Percentiles rank a stretch among this genome's conserved stretches.
Evolutionary conservation across 1,139 yeast species (phyloP).

Genomic region (Meyerozyma guilliermondii): DNA sequence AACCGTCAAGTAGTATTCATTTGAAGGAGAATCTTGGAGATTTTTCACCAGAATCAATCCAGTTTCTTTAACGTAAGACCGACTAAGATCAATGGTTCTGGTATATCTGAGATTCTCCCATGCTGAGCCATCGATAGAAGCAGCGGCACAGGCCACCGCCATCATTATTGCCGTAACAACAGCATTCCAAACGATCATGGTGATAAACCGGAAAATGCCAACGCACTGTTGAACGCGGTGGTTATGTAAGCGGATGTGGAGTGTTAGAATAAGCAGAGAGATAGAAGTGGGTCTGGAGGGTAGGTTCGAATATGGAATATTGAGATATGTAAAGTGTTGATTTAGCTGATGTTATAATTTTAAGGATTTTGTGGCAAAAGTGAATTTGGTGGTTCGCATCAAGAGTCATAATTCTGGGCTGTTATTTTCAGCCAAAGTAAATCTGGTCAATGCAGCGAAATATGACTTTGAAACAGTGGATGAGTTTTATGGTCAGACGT

Average conservation of each 20-base stretch:
- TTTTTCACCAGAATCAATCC: conserved; percentile 55
- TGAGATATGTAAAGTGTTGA: too few species aligned
- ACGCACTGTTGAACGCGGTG: background rate
- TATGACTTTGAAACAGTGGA: too few species aligned
- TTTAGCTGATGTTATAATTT: too few species aligned
- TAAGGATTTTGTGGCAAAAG: too few species aligned
- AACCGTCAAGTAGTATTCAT: conserved; percentile 53
- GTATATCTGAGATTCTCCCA: conserved; percentile 47
- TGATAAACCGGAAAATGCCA: background rate
- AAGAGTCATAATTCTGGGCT: too few species aligned
- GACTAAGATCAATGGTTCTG: conserved; percentile 57
- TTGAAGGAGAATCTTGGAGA: conserved; percentile 48
- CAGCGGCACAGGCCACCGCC: conserved; percentile 5
- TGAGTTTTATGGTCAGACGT: too few species aligned
- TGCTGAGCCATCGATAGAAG: conserved; percentile 5
- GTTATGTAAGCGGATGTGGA: background rate
- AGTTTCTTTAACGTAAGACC: conserved; percentile 64
- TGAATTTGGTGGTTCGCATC: too few species aligned
- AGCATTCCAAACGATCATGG: conserved; percentile 1
- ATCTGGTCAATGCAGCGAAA: too few species aligned
- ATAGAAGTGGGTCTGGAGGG: too few species aligned
- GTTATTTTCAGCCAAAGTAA: too few species aligned
- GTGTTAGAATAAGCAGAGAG: too few species aligned
- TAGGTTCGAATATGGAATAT: too few species aligned
- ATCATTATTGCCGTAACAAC: background rate